Evolutionary conservation across 2,329 filamentous ascomycete genomes (phyloP), one percentile per base, ranked within the genome.

Genomic region (Davidsoniella australis): DNA sequence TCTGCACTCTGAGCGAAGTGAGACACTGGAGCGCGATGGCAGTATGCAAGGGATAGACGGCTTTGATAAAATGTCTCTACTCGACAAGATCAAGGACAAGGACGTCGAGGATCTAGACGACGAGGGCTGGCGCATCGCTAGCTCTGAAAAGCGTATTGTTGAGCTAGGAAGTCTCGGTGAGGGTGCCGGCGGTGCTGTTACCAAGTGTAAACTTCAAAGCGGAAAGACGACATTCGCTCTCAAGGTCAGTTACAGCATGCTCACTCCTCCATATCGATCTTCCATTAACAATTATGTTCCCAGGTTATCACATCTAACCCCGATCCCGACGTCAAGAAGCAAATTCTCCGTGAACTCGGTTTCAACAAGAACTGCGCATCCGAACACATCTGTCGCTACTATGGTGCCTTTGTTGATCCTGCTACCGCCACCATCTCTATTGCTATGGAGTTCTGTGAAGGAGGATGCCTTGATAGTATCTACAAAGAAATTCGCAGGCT

Each of bases 351-450:
- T 60, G 91, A 98, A 64, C 72, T 98, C 48, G 85, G 85, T 54
- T 98, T 96, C 73, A 98, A 98, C 72, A 95, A 95, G 66, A 85
- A 88, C 56, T 96, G 91, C 62, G 87, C 85, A 5, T 95, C 87
- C 4, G 82, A 91, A 53, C 87, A 96, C 63, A 98, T 98, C 59
- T 98, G 91, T 66, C 80, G 83, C 55, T 98, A 98, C 67, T 98
- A 95, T 60, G 91, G 91, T 55, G 89, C 89, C 39, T 98, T 96
- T 62, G 85, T 93, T 62, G 89, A 98, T 61, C 84, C 91, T 52
- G 82, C 86, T n/a, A 93, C 86, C 8, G 86, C 88, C 46, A 96
- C 89, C 44, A 96, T 98, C 57, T 94, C 86, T 44, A 98, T 98
- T 60, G 88, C 87, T 51, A 98, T 98, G 91, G 91, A 98, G 63